phyloP scores from a whole-genome alignment of 1,284 basidiomycete genomes.

The Cystobasidium sp. region DNA sequence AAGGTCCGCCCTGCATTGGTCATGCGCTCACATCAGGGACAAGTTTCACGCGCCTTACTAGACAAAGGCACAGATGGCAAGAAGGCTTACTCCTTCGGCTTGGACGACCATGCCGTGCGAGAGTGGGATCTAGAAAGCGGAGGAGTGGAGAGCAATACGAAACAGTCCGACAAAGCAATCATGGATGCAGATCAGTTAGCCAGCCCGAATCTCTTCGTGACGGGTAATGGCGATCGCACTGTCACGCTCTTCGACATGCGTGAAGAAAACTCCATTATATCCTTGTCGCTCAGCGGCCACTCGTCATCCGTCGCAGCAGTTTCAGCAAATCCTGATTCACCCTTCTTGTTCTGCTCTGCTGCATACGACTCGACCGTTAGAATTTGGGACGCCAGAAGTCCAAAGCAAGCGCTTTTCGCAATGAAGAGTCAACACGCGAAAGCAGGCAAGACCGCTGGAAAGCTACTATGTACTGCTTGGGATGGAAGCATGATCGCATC shows the following conservation, averaged over 20 bases:
- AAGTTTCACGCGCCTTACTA: slow-evolving; percentile 71
- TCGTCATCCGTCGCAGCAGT: slow-evolving; percentile 76
- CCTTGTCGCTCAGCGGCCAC: slow-evolving; percentile 66
- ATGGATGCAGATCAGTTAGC: slow-evolving; percentile 59
- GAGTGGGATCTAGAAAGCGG: slow-evolving; percentile 60
- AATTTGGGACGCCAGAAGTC: slow-evolving; percentile 79
- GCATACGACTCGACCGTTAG: slow-evolving; percentile 81
- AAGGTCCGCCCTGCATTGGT: slow-evolving; percentile 63
- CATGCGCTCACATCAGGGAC: slow-evolving; percentile 72
- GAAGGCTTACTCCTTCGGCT: slow-evolving; percentile 56
- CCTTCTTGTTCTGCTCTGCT: slow-evolving; percentile 74
- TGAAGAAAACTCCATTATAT: slow-evolving; percentile 59
- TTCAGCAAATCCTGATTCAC: slow-evolving; percentile 64
- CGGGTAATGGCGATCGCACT: slow-evolving; percentile 61
- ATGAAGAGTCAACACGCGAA: slow-evolving; percentile 50
- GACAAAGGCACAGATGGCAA: slow-evolving; percentile 39
- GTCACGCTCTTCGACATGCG: slow-evolving; percentile 62
- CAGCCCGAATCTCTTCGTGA: slow-evolving; percentile 57
- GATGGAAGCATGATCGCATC: slow-evolving; percentile 71
- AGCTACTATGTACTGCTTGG: slow-evolving; percentile 70
- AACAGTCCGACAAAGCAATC: slow-evolving; percentile 60
- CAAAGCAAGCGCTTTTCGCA: slow-evolving; percentile 66
- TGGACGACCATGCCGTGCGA: slow-evolving; percentile 60
- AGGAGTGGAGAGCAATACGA: slow-evolving; percentile 56
- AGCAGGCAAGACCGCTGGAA: slow-evolving; percentile 49